Evolutionary conservation across 2,329 filamentous ascomycete species (phyloP).

Genomic region (Alternaria ventricosa): DNA sequence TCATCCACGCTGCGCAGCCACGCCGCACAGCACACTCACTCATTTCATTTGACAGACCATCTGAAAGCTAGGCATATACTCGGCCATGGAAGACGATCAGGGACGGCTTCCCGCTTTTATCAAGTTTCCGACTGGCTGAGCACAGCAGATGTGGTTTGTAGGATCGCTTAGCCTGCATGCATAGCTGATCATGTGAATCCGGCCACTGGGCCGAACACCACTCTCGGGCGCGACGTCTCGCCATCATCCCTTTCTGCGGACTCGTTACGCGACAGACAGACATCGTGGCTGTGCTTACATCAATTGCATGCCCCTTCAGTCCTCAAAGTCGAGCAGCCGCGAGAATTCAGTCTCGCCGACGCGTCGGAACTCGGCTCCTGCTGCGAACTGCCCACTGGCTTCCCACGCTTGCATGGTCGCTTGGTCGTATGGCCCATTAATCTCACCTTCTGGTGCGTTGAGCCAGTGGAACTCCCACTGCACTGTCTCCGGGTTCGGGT

Average conservation of each 20-base stretch:
- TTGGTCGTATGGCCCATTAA: constrained; percentile 87
- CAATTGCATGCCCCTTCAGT: constrained; percentile 9
- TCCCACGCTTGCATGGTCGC: constrained; percentile 90
- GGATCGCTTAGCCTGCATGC: constrained; percentile 42
- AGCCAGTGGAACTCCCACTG: constrained; percentile 95
- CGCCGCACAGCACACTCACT: constrained; percentile 32
- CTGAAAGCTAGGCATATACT: constrained; percentile 7
- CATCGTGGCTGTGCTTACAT: neutral
- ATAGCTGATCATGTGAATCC: constrained; percentile 35
- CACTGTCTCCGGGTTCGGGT: constrained; percentile 51
- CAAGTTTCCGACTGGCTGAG: constrained; percentile 40
- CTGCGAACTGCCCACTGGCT: constrained; percentile 89
- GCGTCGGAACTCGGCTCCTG: constrained; percentile 71
- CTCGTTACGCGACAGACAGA: neutral
- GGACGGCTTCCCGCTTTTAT: constrained; percentile 27
- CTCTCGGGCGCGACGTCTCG: neutral
- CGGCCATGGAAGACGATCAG: constrained; percentile 25
- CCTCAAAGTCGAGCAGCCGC: constrained; percentile 49
- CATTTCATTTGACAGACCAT: constrained; percentile 22
- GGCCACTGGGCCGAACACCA: constrained; percentile 1
- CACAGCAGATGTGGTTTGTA: constrained; percentile 25
- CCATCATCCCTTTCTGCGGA: neutral
- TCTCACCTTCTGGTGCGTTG: constrained; percentile 79
- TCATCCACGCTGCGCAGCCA: constrained; percentile 9
- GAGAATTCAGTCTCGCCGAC: constrained; percentile 54